phyloP scores from a whole-genome alignment of 805 yeast genomes.

The Myxozyma udenii region DNA sequence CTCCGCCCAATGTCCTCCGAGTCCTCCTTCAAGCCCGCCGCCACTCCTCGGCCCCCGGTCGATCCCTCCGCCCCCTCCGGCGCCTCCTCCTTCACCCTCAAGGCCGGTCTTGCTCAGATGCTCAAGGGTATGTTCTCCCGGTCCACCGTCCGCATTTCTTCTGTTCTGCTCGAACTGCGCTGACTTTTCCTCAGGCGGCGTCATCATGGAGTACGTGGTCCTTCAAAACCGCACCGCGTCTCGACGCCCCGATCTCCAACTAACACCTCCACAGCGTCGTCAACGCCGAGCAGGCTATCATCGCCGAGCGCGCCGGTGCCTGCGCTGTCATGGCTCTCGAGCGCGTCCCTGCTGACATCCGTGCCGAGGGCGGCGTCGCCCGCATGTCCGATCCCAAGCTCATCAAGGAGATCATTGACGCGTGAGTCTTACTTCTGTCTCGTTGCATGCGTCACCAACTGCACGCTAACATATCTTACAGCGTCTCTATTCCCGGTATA shows the following conservation, averaged over 20 bases:
- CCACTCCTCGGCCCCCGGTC: constrained; percentile 34
- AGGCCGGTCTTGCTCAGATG: constrained; percentile 83
- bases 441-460: too few species aligned
- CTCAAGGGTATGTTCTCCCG: constrained; percentile 69
- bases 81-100: constrained; percentile 45
- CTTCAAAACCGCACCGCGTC: background rate
- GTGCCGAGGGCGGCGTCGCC: constrained; percentile 76
- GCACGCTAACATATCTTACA: too few species aligned
- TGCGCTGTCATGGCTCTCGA: constrained; percentile 89
- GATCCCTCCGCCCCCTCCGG: constrained; percentile 23
- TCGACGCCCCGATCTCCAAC: background rate
- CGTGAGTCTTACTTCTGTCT: constrained; percentile 33
- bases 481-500: constrained; percentile 40
- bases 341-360: constrained; percentile 80
- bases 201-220: constrained; percentile 42
- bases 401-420: constrained; percentile 69
- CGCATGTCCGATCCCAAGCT: constrained; percentile 83
- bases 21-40: background rate
- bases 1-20: background rate
- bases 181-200: constrained; percentile 36
- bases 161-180: constrained; percentile 35
- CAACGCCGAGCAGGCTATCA: constrained; percentile 69
- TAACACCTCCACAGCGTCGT: constrained; percentile 20
- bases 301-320: constrained; percentile 83
- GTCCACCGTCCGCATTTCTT: constrained; percentile 40